Evolutionary conservation across 805 yeast genomes (phyloP).

Genomic region (Teunomyces funiuensis): DNA sequence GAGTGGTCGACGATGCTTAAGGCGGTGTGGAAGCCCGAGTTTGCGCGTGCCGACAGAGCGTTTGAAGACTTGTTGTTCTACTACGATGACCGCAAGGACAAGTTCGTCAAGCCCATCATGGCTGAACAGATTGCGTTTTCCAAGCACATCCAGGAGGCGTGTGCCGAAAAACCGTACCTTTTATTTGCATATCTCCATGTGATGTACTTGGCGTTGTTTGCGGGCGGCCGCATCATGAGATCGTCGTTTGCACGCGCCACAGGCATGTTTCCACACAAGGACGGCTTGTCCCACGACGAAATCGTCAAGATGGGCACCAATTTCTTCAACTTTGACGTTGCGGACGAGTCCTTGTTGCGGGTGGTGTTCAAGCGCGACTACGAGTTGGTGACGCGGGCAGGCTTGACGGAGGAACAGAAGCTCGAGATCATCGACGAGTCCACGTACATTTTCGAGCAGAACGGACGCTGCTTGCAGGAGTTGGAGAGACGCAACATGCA

Average conservation of each 20-base stretch:
- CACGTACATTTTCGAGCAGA: constrained; percentile 61
- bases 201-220: constrained; percentile 80
- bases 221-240: constrained; percentile 77
- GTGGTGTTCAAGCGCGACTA: constrained; percentile 69
- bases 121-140: constrained; percentile 61
- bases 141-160: constrained; percentile 55
- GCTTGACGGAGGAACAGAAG: constrained; percentile 70
- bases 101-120: constrained; percentile 58
- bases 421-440: constrained; percentile 67
- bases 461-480: constrained; percentile 60
- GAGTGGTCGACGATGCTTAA: constrained; percentile 49
- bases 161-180: constrained; percentile 64
- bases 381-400: constrained; percentile 72
- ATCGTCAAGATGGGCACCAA: constrained; percentile 63
- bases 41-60: constrained; percentile 59
- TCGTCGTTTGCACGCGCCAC: constrained; percentile 64
- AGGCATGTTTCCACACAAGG: constrained; percentile 73
- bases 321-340: constrained; percentile 68
- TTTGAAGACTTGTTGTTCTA: constrained; percentile 65
- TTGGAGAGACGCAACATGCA: constrained; percentile 64
- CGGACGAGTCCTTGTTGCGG: constrained; percentile 65
- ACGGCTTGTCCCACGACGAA: constrained; percentile 64
- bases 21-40: constrained; percentile 67
- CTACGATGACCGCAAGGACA: constrained; percentile 54
- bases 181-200: constrained; percentile 82